A percentile compares a stretch with the other conserved stretches of the same genome.
Conservation (phyloP, 345 rosid genomes). For the Dipteronia dyeriana region DNA sequence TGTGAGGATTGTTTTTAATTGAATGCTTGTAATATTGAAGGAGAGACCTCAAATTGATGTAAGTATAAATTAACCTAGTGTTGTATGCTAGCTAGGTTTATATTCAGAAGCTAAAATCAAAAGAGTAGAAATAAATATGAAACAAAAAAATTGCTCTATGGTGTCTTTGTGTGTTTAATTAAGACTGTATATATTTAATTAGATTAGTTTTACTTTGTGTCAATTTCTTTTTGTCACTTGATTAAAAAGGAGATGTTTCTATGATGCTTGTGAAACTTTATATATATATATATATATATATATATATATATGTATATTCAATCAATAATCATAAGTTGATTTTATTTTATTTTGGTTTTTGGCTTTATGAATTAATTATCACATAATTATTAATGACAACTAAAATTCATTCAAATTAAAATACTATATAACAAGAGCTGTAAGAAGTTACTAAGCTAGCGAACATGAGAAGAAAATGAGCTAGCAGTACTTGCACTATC, state of each 20-base stretch:
- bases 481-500: no score
- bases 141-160: not conserved
- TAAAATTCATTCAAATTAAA: no score
- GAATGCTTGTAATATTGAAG: not conserved
- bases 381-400: no score
- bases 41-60: not conserved
- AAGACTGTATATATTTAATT: not conserved
- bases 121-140: not conserved
- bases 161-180: not conserved
- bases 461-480: no score
- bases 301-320: no score
- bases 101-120: not conserved
- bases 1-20: not conserved
- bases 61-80: not conserved
- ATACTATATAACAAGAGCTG: no score
- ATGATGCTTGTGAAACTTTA: not conserved
- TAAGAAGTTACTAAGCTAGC: no score
- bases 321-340: no score
- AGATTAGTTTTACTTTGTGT: no score
- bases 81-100: not conserved
- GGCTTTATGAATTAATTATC: no score
- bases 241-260: not conserved
- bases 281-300: no score
- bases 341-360: no score
- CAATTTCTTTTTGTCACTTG: not conserved